A percentile compares a stretch with the other conserved stretches of the same genome.
These are phyloP conservation scores for Clavariopsis aquatica DNA, from an alignment of 495 filamentous ascomycete species.

Conservation along the genomic window DNA sequence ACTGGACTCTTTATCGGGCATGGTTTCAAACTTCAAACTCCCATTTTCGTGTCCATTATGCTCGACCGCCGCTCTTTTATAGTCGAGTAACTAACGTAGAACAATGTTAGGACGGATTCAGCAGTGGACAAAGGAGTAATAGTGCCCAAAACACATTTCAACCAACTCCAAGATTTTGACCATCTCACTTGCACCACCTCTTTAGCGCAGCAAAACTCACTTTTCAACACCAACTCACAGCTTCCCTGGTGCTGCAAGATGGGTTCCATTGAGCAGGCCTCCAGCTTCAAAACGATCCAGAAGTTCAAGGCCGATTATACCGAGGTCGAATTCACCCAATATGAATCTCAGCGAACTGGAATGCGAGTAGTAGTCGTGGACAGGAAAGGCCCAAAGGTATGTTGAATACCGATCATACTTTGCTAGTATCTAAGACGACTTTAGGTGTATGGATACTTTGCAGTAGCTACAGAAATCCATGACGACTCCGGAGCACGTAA, in stretches of 20 bases:
- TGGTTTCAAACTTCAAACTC: no score
- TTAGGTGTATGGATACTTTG: conserved; percentile 79
- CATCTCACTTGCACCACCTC: neutral
- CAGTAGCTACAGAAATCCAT: conserved; percentile 94
- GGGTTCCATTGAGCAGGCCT: conserved; percentile 22
- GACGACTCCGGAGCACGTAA: conserved; percentile 85
- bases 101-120: conserved; percentile 29
- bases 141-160: neutral
- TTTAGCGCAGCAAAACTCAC: neutral
- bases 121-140: conserved; percentile 17
- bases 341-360: conserved; percentile 81
- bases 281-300: conserved; percentile 78
- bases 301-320: conserved; percentile 88
- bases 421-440: neutral
- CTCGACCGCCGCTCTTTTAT: neutral
- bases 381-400: conserved; percentile 79
- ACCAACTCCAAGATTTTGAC: neutral
- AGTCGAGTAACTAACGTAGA: conserved; percentile 1
- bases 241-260: conserved; percentile 4
- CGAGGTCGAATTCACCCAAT: conserved; percentile 80
- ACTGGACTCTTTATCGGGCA: no score
- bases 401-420: neutral
- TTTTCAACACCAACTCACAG: neutral
- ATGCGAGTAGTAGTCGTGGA: conserved; percentile 93
- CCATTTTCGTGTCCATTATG: no score